Percentiles rank a stretch among this genome's conserved stretches.
These are phyloP conservation scores for Croton setiger DNA, from an alignment of 441 rosid species.

Conservation along the genomic window DNA sequence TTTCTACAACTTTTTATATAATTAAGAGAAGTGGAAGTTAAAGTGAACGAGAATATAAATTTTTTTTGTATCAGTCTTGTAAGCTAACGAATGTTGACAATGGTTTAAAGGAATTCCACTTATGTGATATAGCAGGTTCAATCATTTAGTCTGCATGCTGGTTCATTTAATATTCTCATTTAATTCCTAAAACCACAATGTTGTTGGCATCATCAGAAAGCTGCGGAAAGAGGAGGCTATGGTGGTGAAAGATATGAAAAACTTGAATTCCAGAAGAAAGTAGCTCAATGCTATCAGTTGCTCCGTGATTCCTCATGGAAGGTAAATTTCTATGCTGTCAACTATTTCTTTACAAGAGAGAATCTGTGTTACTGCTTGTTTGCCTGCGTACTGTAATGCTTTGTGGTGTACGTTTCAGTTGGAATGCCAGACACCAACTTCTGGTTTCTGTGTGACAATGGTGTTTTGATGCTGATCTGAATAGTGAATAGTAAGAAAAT, in stretches of 20 bases:
- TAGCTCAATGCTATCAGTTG: constrained; percentile 52
- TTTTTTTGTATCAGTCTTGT: not conserved
- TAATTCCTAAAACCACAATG: not conserved
- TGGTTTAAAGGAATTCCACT: no score
- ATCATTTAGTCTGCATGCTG: not conserved
- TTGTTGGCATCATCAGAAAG: constrained; percentile 43
- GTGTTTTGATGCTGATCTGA: not conserved
- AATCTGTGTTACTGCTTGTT: not conserved
- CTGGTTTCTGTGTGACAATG: not conserved
- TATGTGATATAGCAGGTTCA: not conserved
- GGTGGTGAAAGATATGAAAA: constrained; percentile 90
- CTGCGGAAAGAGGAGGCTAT: constrained; percentile 95
- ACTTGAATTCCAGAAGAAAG: constrained; percentile 82
- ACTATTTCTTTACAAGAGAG: not conserved
- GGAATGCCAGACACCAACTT: not conserved
- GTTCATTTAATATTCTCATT: not conserved
- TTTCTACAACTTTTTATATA: not conserved
- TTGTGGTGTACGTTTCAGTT: not conserved
- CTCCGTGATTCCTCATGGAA: constrained; percentile 78
- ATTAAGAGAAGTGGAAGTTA: no score
- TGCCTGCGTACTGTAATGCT: not conserved
- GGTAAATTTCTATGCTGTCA: constrained; percentile 32
- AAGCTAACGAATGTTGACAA: not conserved
- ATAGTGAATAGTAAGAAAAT: not conserved
- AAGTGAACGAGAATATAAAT: not conserved